These are phyloP conservation scores for Mycena amicta DNA, from an alignment of 768 basidiomycete species.

Conservation along the genomic window DNA sequence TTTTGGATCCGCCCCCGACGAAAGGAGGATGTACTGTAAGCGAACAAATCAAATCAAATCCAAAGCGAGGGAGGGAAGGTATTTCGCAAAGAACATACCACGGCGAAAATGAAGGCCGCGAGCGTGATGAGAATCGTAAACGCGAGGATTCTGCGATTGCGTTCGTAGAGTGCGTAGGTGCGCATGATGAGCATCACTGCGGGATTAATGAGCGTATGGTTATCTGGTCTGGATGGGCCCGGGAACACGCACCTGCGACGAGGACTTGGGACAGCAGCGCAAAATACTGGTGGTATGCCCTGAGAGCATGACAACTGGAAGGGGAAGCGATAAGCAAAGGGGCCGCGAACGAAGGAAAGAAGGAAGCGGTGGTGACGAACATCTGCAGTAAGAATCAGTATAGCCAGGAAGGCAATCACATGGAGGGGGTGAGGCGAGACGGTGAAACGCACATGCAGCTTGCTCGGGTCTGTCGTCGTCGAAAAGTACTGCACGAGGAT, in stretches of 20 bases:
- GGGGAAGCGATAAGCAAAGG: no score
- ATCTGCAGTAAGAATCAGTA: constrained; percentile 7
- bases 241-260: constrained; percentile 33
- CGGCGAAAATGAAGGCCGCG: constrained; percentile 30
- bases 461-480: constrained; percentile 28
- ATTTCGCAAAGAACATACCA: constrained; percentile 29
- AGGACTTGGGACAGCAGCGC: constrained; percentile 36
- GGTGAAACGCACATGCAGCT: constrained; percentile 31
- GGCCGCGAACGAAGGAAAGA: no score
- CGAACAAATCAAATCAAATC: not conserved
- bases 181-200: constrained; percentile 45
- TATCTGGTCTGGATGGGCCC: constrained; percentile 3
- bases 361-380: no score
- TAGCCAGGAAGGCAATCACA: not conserved
- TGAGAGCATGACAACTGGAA: constrained; percentile 35
- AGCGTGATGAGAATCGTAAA: constrained; percentile 30
- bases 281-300: constrained; percentile 39
- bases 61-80: not conserved
- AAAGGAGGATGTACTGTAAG: not conserved
- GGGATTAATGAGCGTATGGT: constrained; percentile 10
- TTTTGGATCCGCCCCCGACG: not conserved
- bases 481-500: constrained; percentile 38
- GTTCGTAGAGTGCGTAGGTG: constrained; percentile 46
- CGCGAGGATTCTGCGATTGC: constrained; percentile 32
- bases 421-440: no score